Conservation (phyloP, 805 yeast species). For the Monosporozyma solicola region DNA sequence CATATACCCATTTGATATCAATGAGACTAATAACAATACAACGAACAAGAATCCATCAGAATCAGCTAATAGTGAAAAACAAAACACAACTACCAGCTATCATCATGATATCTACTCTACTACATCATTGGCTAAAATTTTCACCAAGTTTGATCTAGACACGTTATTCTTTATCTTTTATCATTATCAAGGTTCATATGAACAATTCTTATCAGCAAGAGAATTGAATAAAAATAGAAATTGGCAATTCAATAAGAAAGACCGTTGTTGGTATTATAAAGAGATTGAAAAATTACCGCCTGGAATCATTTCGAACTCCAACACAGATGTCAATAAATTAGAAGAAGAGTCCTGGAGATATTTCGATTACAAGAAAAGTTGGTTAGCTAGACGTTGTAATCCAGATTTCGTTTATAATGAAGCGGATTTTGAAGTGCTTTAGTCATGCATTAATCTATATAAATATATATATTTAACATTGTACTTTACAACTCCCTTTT, state of each 20-base stretch:
- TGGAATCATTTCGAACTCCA: slow-evolving; percentile 21
- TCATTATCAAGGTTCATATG: slow-evolving; percentile 62
- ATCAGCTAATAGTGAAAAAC: background rate
- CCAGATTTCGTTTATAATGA: slow-evolving; percentile 30
- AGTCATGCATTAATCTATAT: background rate
- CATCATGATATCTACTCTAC: slow-evolving; percentile 25
- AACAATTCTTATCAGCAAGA: slow-evolving; percentile 68
- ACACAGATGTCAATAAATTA: slow-evolving; percentile 40
- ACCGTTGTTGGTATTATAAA: slow-evolving; percentile 42
- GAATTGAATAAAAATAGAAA: slow-evolving; percentile 66
- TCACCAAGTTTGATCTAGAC: slow-evolving; percentile 71
- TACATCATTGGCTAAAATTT: slow-evolving; percentile 44
- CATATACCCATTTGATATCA: slow-evolving; percentile 17
- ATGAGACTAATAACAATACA: background rate
- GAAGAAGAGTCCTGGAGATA: slow-evolving; percentile 54
- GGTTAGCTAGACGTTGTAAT: slow-evolving; percentile 48
- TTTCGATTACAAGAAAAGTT: slow-evolving; percentile 71
- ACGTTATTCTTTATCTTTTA: slow-evolving; percentile 90
- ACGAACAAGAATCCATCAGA: background rate
- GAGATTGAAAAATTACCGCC: slow-evolving; percentile 75
- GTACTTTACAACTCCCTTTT: slow-evolving; percentile 34
- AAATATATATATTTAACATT: background rate
- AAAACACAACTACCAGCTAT: background rate
- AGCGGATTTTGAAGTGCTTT: slow-evolving; percentile 40
- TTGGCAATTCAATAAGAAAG: slow-evolving; percentile 53